Base-by-base conservation (phyloP, 192 early-diverging fungal species). In the Umbelopsis vinacea region DNA sequence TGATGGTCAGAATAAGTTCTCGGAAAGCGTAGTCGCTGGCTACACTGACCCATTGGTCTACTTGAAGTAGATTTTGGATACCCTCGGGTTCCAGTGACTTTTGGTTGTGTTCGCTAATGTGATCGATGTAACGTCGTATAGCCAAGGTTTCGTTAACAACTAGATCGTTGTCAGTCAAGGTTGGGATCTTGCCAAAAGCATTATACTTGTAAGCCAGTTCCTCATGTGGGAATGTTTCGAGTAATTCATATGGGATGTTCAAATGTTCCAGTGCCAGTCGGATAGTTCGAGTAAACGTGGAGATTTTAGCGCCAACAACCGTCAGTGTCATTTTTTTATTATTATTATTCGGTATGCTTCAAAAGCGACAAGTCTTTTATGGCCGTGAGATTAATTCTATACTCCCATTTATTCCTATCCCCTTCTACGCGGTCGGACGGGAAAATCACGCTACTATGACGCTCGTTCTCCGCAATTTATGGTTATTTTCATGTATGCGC, bases 111-210 rank as follows among this genome's bases (percentile, higher is more conserved):
- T 63, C 29, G 14, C 6, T 15, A 17, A 63, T 9, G 15, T 53
- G 46, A 60, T 81, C 80, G 15, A 81, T 63, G 43, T 75, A 81
- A 23, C 47, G 52, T 10, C 73, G 69, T 45, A 81, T 81, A 14
- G 72, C 76, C 19, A 66, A 37, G 6, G 80, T 77, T 45, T 81
- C 80, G 38, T 73, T 69, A 17, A 81, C 47, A 2, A 67, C 45
- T 6, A 52, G 46, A 8, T 53, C 73, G 11, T 67, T 48, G 45
- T 77, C 52, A 0, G 78, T 19, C 29, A 81, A 43, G 9, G 76
- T 67, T 15, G 80, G 80, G 12, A 81, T 57, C 37, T 74, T 74
- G 33, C 80, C 76, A 78, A 81, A 81, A 10, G 80, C 57, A 35
- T 77, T 78, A 48, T 78, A 71, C 68, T 81, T 68, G 53, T 69